These are phyloP conservation scores for Corylus heterophylla DNA, from an alignment of 306 rosid species.

Conservation along the genomic window DNA sequence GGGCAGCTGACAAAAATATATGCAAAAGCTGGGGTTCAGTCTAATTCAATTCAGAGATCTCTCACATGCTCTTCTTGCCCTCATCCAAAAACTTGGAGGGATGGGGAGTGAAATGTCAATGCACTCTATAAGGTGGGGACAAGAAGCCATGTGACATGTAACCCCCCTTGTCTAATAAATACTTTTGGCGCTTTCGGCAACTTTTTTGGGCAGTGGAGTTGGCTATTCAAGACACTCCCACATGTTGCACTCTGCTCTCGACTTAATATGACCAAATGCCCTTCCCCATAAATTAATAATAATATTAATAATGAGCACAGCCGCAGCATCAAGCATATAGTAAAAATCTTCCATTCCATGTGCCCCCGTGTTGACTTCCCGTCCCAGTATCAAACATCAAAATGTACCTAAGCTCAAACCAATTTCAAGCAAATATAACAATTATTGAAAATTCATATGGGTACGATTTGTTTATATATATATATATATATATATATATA, in stretches of 20 bases:
- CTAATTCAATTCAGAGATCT: not conserved
- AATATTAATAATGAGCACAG: no score
- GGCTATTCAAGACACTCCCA: constrained; percentile 23
- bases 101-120: not conserved
- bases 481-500: no score
- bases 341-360: no score
- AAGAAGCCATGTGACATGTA: constrained; percentile 54
- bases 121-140: constrained; percentile 41
- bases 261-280: no score
- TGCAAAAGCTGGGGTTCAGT: not conserved
- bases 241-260: not conserved
- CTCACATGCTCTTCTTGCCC: constrained; percentile 1
- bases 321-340: no score
- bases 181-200: constrained; percentile 42
- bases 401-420: no score
- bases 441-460: no score
- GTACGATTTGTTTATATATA: no score
- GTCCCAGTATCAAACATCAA: no score
- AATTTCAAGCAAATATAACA: no score
- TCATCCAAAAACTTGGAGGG: not conserved
- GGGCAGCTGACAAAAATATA: constrained; percentile 5
- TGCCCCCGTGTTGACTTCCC: no score
- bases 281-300: no score
- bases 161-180: constrained; percentile 23
- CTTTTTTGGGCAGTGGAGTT: constrained; percentile 44